Evolutionary conservation across 192 early-diverging fungal genomes (phyloP), one percentile per base, ranked within the genome.

Genomic region (Geranomyces michiganensis): DNA sequence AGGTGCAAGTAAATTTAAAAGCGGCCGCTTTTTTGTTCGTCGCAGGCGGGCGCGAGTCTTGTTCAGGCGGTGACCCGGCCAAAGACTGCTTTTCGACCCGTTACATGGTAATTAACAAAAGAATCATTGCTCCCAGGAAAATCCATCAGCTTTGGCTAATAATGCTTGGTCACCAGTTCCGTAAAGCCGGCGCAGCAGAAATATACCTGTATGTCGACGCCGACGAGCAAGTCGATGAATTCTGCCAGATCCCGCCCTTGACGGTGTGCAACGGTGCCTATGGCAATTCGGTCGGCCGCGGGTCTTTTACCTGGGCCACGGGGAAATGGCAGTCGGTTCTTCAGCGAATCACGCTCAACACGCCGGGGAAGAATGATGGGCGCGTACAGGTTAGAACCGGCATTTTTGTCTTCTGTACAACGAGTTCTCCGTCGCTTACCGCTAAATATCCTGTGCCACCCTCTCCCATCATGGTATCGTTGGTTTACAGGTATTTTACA

Each of bases 31-130:
- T n/a, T n/a, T n/a, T n/a, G n/a, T 41, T 41, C 36, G 10, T 41
- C 51, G 12, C 26, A 68, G 77, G 73, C 19, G 85, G 85, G 8
- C 59, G 55, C 32, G 65, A 72, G 48, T 49, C 69, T 21, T 86
- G 84, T 45, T 68, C 76, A 24, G 87, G 87, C 0, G 87, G 87
- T 0, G 75, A 82, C 44, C 32, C 80, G 0, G 87, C 87, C 26
- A 58, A 73, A 32, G 76, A 78, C 68, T 88, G 87, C 72, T 85
- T 86, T 65, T 88, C 87, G 4, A 81, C 84, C 0, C 76, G 85
- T 67, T 86, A 73, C 71, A 74, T 82, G 75, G 51, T 53, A 53
- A n/a, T 4, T 8, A 26, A n/a, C 4, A 2, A n/a, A 24, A 53
- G 19, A 24, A 9, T n/a, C 51, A 6, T 53, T 53, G 3, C 51